Conservation (phyloP, 345 rosid species). For the Rhodamnia rubescens region DNA sequence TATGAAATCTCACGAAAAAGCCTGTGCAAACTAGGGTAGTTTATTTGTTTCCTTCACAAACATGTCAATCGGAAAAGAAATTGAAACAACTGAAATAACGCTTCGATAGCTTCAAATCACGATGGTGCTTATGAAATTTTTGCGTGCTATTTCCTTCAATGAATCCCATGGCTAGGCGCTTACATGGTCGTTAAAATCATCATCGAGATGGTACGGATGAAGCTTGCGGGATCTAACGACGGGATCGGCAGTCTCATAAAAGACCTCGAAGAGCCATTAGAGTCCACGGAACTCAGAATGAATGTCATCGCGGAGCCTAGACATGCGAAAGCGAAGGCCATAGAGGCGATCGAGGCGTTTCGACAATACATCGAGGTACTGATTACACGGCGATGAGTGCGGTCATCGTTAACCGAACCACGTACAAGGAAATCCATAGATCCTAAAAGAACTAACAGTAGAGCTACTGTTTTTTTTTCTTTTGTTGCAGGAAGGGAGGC, state of each 20-base stretch:
- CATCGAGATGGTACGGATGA: slow-evolving; percentile 84
- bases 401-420: background rate
- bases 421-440: background rate
- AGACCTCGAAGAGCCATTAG: slow-evolving; percentile 69
- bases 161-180: slow-evolving; percentile 38
- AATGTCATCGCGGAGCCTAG: slow-evolving; percentile 56
- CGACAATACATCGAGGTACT: slow-evolving; percentile 53
- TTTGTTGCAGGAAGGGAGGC: slow-evolving; percentile 40
- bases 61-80: background rate
- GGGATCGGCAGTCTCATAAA: slow-evolving; percentile 71
- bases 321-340: slow-evolving; percentile 61
- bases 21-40: background rate
- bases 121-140: background rate
- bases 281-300: slow-evolving; percentile 61
- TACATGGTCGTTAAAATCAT: slow-evolving; percentile 90
- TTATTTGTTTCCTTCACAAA: background rate
- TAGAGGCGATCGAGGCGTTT: slow-evolving; percentile 68
- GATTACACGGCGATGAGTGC: background rate
- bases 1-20: background rate
- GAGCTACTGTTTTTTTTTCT: background rate
- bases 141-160: background rate
- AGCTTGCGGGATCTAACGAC: slow-evolving; percentile 41
- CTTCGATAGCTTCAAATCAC: background rate
- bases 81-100: background rate
- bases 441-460: background rate